Percentiles rank a stretch among this genome's conserved stretches.
Evolutionary conservation across 2,329 filamentous ascomycete species (phyloP).

Genomic region (Nemania diffusa): DNA sequence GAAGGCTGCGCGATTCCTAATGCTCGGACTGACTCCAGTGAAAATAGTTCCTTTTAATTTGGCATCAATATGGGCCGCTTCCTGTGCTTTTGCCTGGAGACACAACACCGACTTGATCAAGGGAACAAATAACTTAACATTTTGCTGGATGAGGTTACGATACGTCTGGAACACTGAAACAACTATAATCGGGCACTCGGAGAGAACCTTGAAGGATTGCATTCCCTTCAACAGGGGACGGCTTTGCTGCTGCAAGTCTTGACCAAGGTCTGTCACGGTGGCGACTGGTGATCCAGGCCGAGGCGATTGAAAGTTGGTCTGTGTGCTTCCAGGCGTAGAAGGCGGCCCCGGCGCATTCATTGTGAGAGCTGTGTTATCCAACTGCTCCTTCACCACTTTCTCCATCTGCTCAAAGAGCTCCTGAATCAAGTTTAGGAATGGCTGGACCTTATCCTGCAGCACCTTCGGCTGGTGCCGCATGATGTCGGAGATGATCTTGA

Average conservation of each 20-base stretch:
- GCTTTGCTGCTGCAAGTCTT: constrained; percentile 82
- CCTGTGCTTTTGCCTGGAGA: constrained; percentile 91
- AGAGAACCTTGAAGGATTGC: constrained; percentile 98
- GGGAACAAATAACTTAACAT: constrained; percentile 92
- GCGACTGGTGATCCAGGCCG: constrained; percentile 89
- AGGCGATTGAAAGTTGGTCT: constrained; percentile 84
- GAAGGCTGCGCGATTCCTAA: constrained; percentile 93
- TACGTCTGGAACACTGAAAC: constrained; percentile 98
- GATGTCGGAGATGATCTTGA: constrained; percentile 98
- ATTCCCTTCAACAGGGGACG: constrained; percentile 89
- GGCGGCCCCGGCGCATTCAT: constrained; percentile 67
- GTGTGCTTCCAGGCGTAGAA: constrained; percentile 73
- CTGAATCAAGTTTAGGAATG: constrained; percentile 90
- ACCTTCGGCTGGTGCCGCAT: constrained; percentile 91
- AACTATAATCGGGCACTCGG: constrained; percentile 98
- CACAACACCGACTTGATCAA: constrained; percentile 90
- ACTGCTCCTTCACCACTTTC: constrained; percentile 91
- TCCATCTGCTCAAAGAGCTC: constrained; percentile 97
- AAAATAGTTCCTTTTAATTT: constrained; percentile 83
- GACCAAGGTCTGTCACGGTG: constrained; percentile 81
- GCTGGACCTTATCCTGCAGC: constrained; percentile 81
- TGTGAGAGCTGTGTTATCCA: constrained; percentile 77
- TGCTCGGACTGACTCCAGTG: constrained; percentile 90
- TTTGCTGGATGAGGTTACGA: constrained; percentile 78
- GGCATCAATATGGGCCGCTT: constrained; percentile 89